These are phyloP conservation scores for Coemansia sp. DNA, from an alignment of 192 early-diverging fungal genomes.

Conservation along the genomic window DNA sequence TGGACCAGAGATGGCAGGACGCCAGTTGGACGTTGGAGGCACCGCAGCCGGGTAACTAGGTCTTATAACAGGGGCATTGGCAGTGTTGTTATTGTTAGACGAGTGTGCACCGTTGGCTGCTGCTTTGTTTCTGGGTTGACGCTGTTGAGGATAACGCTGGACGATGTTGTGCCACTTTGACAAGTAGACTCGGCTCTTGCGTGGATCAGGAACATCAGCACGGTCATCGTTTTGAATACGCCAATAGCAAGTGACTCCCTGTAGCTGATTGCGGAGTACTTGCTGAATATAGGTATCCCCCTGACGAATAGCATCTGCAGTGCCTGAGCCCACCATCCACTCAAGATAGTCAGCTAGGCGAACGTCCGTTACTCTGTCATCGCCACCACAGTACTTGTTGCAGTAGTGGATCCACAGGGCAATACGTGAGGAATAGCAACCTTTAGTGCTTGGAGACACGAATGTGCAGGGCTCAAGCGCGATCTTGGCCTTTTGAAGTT, in stretches of 20 bases:
- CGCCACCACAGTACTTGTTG: constrained; percentile 26
- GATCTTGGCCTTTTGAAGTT: constrained; percentile 46
- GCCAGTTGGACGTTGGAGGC: background rate
- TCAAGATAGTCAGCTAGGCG: constrained; percentile 50
- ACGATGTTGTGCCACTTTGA: constrained; percentile 47
- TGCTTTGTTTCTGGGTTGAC: constrained; percentile 37
- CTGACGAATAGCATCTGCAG: constrained; percentile 55
- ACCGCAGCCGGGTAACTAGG: background rate
- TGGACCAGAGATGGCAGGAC: background rate
- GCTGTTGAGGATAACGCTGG: constrained; percentile 42
- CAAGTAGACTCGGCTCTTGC: constrained; percentile 28
- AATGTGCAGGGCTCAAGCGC: constrained; percentile 39
- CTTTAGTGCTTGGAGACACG: constrained; percentile 49
- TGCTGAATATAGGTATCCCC: constrained; percentile 47
- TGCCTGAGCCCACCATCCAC: constrained; percentile 55
- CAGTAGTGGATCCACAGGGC: constrained; percentile 56
- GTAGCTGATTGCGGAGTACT: constrained; percentile 55
- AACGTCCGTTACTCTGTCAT: constrained; percentile 38
- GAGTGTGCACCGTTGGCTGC: constrained; percentile 33
- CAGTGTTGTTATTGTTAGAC: background rate
- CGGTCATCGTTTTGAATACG: constrained; percentile 41
- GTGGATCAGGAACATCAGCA: constrained; percentile 33
- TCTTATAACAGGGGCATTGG: background rate
- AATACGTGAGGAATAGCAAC: constrained; percentile 56
- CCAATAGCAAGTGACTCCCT: constrained; percentile 56